These are phyloP conservation scores for Allium sativum DNA, from an alignment of 106 monocot genomes.

Conservation along the genomic window DNA sequence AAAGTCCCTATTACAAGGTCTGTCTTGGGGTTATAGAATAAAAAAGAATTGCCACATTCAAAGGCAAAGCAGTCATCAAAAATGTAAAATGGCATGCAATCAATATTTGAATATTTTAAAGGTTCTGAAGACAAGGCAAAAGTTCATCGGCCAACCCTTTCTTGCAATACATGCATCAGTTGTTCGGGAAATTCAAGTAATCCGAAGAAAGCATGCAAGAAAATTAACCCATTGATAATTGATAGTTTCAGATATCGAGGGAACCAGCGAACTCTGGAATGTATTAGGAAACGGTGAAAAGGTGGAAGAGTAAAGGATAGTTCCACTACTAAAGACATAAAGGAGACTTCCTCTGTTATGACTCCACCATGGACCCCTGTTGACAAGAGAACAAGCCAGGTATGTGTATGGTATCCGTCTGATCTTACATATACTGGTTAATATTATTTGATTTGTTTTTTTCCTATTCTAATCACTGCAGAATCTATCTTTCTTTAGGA, in stretches of 20 bases:
- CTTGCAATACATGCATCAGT: slow-evolving; percentile 24
- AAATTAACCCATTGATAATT: slow-evolving; percentile 59
- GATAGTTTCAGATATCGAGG: slow-evolving; percentile 65
- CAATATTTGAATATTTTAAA: slow-evolving; percentile 30
- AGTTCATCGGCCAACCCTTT: slow-evolving; percentile 17
- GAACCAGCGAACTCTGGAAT: slow-evolving; percentile 11
- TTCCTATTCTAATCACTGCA: slow-evolving; percentile 23
- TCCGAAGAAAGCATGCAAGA: slow-evolving; percentile 17
- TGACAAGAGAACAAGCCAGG: slow-evolving; percentile 97
- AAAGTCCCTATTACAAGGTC: slow-evolving; percentile 6
- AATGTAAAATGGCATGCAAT: slow-evolving; percentile 5
- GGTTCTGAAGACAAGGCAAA: slow-evolving; percentile 33
- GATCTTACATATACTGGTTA: background rate
- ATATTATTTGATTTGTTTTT: background rate
- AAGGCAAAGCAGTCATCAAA: slow-evolving; percentile 14
- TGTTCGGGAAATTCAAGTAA: slow-evolving; percentile 23
- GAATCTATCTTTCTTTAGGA: slow-evolving; percentile 64
- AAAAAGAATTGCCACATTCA: slow-evolving; percentile 11
- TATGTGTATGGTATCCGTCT: slow-evolving; percentile 5
- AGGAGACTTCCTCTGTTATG: slow-evolving; percentile 19
- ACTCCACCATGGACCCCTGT: slow-evolving; percentile 81
- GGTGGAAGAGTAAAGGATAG: slow-evolving; percentile 8
- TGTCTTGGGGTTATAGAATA: slow-evolving; percentile 13
- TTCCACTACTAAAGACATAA: slow-evolving; percentile 18
- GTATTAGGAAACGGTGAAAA: slow-evolving; percentile 21